Conservation (phyloP, 495 filamentous ascomycete genomes). For the Penicillium lividum region DNA sequence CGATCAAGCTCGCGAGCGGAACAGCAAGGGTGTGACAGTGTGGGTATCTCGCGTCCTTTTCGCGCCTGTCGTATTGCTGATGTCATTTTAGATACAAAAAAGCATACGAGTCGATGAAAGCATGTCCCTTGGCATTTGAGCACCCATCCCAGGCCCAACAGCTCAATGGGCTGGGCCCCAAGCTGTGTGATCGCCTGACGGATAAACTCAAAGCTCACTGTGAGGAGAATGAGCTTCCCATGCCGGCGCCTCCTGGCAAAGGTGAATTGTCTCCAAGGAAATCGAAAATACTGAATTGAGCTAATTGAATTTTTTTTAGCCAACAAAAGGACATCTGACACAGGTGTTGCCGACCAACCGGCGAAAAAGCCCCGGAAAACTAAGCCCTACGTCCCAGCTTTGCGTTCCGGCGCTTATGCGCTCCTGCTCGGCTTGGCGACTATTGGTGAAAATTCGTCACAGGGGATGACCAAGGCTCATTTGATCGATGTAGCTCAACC, state of each 20-base stretch:
- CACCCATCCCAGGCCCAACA: slow-evolving; percentile 76
- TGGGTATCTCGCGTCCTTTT: slow-evolving; percentile 29
- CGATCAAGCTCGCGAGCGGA: slow-evolving; percentile 69
- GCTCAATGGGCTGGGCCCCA: slow-evolving; percentile 71
- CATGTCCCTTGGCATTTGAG: slow-evolving; percentile 69
- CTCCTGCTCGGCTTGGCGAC: slow-evolving; percentile 67
- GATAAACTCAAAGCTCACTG: slow-evolving; percentile 69
- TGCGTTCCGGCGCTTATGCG: slow-evolving; percentile 75
- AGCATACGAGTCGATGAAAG: slow-evolving; percentile 79
- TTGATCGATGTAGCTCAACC: slow-evolving; percentile 71
- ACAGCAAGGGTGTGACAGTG: slow-evolving; percentile 67
- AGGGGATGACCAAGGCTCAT: slow-evolving; percentile 66
- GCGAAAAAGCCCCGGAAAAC: slow-evolving; percentile 66
- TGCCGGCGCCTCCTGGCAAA: slow-evolving; percentile 59
- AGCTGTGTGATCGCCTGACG: slow-evolving; percentile 68
- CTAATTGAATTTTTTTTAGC: slow-evolving; percentile 10
- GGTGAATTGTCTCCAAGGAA: slow-evolving; percentile 15
- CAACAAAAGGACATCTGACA: slow-evolving; percentile 49
- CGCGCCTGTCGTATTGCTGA: slow-evolving; percentile 13
- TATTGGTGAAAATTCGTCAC: slow-evolving; percentile 52
- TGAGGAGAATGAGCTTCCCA: slow-evolving; percentile 65
- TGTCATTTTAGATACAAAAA: slow-evolving; percentile 61
- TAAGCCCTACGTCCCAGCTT: slow-evolving; percentile 70
- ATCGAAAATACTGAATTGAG: neutral
- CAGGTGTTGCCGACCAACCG: slow-evolving; percentile 40